These are phyloP conservation scores for Backusella parvicylindrica DNA, from an alignment of 192 early-diverging fungal genomes.

Conservation along the genomic window DNA sequence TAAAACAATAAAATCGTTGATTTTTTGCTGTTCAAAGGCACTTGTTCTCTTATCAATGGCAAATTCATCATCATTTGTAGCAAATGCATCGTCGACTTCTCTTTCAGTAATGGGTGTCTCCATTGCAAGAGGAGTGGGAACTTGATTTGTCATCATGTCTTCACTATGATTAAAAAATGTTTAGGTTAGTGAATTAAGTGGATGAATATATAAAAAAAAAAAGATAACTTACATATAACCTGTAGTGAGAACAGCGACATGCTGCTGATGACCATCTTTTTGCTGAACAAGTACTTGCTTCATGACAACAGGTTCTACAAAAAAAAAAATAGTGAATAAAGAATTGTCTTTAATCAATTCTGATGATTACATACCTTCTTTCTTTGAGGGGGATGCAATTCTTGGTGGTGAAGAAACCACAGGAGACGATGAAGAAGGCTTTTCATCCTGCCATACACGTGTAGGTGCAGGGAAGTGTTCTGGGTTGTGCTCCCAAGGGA, in stretches of 20 bases:
- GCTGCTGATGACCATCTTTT: background rate
- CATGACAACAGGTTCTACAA: background rate
- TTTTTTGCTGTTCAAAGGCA: background rate
- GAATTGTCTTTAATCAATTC: background rate
- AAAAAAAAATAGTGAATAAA: background rate
- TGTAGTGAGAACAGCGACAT: background rate
- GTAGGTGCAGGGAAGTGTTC: background rate
- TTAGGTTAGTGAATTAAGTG: too few species aligned
- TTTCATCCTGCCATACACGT: background rate
- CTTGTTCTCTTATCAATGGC: constrained; percentile 13
- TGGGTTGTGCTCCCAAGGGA: background rate
- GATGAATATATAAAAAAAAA: background rate
- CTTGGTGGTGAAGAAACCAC: background rate
- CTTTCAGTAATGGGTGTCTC: background rate
- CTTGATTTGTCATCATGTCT: background rate
- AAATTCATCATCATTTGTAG: background rate
- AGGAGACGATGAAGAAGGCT: background rate
- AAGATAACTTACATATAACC: background rate
- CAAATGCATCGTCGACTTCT: background rate
- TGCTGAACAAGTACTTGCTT: background rate
- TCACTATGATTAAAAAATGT: background rate
- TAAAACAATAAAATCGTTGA: background rate
- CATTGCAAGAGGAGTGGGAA: background rate
- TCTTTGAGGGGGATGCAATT: background rate
- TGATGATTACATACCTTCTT: background rate